Conservation (phyloP, 805 yeast species). For the Ogataea ramenticola region DNA sequence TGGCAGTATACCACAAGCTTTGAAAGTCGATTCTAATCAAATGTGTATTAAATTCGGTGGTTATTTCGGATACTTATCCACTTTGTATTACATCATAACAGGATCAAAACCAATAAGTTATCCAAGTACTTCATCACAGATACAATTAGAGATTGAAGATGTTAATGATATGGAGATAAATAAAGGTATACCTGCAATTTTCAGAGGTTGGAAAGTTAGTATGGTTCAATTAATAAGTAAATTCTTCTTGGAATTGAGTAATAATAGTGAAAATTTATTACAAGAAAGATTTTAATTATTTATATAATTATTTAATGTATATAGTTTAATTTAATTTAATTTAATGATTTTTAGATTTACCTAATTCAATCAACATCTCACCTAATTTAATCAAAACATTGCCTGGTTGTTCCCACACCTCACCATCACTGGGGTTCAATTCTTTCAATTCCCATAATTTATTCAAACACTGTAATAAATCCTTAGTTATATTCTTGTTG, state of each 20-base stretch:
- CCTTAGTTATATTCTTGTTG: conserved; percentile 39
- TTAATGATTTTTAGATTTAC: conserved; percentile 1
- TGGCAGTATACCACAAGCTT: conserved; percentile 29
- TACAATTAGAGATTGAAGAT: conserved; percentile 18
- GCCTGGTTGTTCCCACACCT: conserved; percentile 4
- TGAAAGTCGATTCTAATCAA: conserved; percentile 38
- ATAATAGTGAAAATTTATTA: conserved; percentile 36
- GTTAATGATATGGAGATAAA: conserved; percentile 30
- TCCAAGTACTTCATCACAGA: conserved; percentile 6
- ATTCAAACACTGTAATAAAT: conserved; percentile 36
- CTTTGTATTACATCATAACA: conserved; percentile 40
- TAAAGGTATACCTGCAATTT: conserved; percentile 44
- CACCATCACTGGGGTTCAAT: no score
- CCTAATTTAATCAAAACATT: conserved; percentile 14
- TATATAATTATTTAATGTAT: not conserved
- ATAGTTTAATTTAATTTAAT: not conserved
- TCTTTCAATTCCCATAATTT: conserved; percentile 20
- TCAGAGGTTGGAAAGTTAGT: conserved; percentile 92
- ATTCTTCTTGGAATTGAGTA: conserved; percentile 67
- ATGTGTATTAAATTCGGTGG: conserved; percentile 54
- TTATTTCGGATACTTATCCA: conserved; percentile 47
- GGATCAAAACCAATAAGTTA: conserved; percentile 27
- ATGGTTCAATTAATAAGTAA: conserved; percentile 70
- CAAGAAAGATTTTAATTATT: conserved; percentile 31
- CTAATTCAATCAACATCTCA: conserved; percentile 11